phyloP scores from a whole-genome alignment of 2,329 filamentous ascomycete species.

The Calonectria ilicicola region DNA sequence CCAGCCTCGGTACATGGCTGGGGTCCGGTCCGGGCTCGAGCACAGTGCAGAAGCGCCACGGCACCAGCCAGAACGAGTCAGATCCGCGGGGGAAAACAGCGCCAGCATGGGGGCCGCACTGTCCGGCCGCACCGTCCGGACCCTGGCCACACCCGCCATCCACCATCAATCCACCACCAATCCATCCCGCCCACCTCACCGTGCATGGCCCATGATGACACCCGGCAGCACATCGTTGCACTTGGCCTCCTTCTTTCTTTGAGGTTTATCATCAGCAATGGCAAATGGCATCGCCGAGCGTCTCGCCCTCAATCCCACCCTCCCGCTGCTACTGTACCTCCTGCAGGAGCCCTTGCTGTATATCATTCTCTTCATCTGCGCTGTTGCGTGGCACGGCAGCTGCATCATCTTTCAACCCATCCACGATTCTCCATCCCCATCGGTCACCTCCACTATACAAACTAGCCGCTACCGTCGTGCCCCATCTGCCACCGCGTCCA shows the following conservation, averaged over 20 bases:
- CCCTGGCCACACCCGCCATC: background rate
- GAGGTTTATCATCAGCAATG: constrained; percentile 1
- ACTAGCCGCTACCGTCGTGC: constrained; percentile 6
- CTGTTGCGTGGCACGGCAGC: constrained; percentile 20
- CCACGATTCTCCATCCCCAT: background rate
- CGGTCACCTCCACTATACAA: constrained; percentile 17
- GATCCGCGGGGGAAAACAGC: background rate
- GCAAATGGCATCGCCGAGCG: constrained; percentile 1
- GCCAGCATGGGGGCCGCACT: constrained; percentile 19
- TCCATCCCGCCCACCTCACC: constrained; percentile 40
- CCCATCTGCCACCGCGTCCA: constrained; percentile 3
- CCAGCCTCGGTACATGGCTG: constrained; percentile 24
- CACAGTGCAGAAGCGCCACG: constrained; percentile 20
- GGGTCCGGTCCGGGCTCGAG: constrained; percentile 10
- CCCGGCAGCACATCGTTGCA: constrained; percentile 40
- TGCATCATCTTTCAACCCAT: constrained; percentile 19
- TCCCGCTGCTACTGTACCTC: background rate
- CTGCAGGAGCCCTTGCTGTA: constrained; percentile 1
- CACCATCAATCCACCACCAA: constrained; percentile 1
- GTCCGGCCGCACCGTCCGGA: constrained; percentile 31
- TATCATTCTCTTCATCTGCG: constrained; percentile 11
- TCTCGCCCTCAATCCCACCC: background rate
- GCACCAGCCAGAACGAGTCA: background rate
- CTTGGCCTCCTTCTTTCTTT: constrained; percentile 30
- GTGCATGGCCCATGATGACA: constrained; percentile 36